phyloP scores from a whole-genome alignment of 2,329 filamentous ascomycete species.

The Ascochyta viciae-villosae region DNA sequence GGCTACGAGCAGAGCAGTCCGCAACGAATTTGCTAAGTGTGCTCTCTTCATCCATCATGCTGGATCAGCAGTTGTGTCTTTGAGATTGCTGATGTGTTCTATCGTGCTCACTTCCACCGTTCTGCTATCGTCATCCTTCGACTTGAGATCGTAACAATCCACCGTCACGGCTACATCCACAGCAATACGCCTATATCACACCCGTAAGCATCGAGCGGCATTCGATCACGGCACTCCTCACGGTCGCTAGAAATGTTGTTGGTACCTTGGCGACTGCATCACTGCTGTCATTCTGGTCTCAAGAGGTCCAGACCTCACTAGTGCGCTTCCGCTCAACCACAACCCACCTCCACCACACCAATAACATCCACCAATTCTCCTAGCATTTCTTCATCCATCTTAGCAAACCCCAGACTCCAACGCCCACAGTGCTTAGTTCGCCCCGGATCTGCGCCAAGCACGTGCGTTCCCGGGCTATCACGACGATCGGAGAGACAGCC shows the following conservation, averaged over 20 bases:
- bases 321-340: constrained; percentile 5
- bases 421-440: neutral
- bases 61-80: neutral
- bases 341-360: neutral
- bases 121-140: neutral
- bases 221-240: constrained; percentile 3
- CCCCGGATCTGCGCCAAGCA: constrained; percentile 16
- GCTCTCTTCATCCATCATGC: neutral
- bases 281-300: neutral
- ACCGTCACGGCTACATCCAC: constrained; percentile 2
- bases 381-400: neutral
- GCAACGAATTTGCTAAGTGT: neutral
- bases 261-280: constrained; percentile 10
- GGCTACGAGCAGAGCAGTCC: neutral
- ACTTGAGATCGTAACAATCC: neutral
- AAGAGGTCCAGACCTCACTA: constrained; percentile 14
- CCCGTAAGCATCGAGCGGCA: constrained; percentile 8
- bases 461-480: constrained; percentile 11
- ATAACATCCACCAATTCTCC: neutral
- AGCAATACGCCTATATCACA: constrained; percentile 9
- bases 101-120: neutral
- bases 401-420: constrained; percentile 1
- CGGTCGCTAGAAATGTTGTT: neutral
- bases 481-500: constrained; percentile 10
- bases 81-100: neutral